phyloP scores from a whole-genome alignment of 116 monocot genomes.

The Posidonia oceanica region DNA sequence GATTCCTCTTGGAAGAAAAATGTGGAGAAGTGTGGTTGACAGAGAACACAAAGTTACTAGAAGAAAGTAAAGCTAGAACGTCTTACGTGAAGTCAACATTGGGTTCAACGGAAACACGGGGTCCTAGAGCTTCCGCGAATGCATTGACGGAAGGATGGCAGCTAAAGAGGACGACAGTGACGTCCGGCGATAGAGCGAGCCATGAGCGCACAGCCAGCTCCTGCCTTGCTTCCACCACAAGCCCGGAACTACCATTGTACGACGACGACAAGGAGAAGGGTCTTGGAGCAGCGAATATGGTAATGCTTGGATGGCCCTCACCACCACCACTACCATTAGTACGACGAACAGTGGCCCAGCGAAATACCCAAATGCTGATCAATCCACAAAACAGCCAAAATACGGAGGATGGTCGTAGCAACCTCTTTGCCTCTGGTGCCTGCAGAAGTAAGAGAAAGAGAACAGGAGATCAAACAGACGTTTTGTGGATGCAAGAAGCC shows the following conservation, averaged over 20 bases:
- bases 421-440: no score
- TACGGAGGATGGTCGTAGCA: no score
- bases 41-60: no score
- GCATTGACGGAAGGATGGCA: conserved; percentile 31
- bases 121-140: conserved; percentile 36
- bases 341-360: no score
- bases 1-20: no score
- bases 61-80: no score
- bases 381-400: no score
- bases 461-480: no score
- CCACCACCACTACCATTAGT: not conserved
- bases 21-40: no score
- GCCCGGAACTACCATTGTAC: not conserved
- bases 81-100: conserved; percentile 75
- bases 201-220: conserved; percentile 83
- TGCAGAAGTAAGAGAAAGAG: no score
- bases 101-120: conserved; percentile 56
- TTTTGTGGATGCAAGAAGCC: no score
- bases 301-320: conserved; percentile 1
- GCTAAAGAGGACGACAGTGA: conserved; percentile 67
- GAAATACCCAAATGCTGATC: no score
- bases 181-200: conserved; percentile 42
- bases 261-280: not conserved
- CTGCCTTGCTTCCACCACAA: conserved; percentile 15
- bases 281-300: conserved; percentile 10